Evolutionary conservation across 257 asterid species (phyloP), one percentile per base, ranked within the genome.

Genomic region (Forsythia viridissima): DNA sequence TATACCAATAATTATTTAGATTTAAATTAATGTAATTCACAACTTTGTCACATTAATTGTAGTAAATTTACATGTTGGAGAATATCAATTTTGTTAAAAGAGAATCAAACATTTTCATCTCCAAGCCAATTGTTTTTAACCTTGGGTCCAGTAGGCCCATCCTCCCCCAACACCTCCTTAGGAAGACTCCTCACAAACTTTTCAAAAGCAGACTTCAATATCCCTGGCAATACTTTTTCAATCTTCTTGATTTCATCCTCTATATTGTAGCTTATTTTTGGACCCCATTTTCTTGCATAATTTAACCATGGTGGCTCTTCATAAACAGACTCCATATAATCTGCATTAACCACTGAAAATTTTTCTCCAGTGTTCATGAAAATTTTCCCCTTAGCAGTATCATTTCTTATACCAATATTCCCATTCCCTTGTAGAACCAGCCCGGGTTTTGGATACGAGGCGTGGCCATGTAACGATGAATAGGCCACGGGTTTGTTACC

Each of bases 121-220:
- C 94, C 94, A 81, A 13, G 13, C 98, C 97, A 94, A 82, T 77
- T 87, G 70, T 91, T 96, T 77, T 94, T 94, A 82, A 85, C 87
- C 84, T 90, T 94, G 5, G 98, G 98, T 10, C 98, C 98, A 34
- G 82, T 84, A 0, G 98, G 98, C 40, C 98, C 98, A 68, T 92
- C 95, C 43, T 94, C 94, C 66, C 98, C 98, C 75, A 91, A 70
- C 69, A 87, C 92, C 74, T 94, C 97, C 76, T 76, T 78, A 0
- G 98, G 98, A 6, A 94, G 59, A 10, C 87, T 73, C 21, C 77
- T 83, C 75, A 91, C 81, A 57, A 88, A n/a, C 70, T 77, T 87
- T 44, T 84, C 86, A 82, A 92, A 79, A 0, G 79, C 86, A 24
- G 41, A 67, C 84, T 82, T 91, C 68, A 94, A 41, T 63, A 59